Base-by-base conservation (phyloP, 2,329 filamentous ascomycete genomes). In the Xylaria sp. region DNA sequence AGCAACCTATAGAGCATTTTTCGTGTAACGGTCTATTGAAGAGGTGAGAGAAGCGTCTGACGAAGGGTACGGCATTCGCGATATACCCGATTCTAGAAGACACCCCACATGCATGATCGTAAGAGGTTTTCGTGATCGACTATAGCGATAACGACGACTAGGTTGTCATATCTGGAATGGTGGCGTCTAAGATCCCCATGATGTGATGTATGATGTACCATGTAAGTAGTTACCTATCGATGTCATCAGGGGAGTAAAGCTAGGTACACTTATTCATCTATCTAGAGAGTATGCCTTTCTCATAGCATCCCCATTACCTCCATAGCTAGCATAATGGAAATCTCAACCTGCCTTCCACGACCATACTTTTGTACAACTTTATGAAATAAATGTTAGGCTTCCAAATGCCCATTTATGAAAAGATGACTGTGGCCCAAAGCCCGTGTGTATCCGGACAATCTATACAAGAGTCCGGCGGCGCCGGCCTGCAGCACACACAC, bases 381-480 rank as follows among this genome's bases (percentile, higher is more conserved):
- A 6, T 15, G 22, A 55, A 11, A 44, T 11, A 44, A 44, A 11
- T 1, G 1, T 2, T 10, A 29, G 3, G n/a, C 13, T 31, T 0
- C 9, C 0, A 1, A 10, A 1, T 55, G 22, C 17, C 22, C 5
- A 15, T 42, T 42, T 27, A 42, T 20, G 13, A 2, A 13, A 17
- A n/a, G 20, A 42, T 20, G 11, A n/a, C 22, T 10, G 22, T 55
- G 53, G 7, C 25, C 53, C 15, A n/a, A 29, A 55, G 2, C 53
- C 58, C n/a, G 33, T 44, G 45, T 36, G 27, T 36, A 17, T 27
- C 53, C 53, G 61, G 61, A 58, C 61, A 63, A 51, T 58, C 36
- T 36, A 55, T 11, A 57, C 53, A 39, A 25, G 33, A 44, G 45
- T 63, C 61, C 53, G 61, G 53, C 53, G 27, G 44, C 42, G 44